These are phyloP conservation scores for Talaromyces marneffei DNA, from an alignment of 2,329 filamentous ascomycete genomes.

Conservation along the genomic window DNA sequence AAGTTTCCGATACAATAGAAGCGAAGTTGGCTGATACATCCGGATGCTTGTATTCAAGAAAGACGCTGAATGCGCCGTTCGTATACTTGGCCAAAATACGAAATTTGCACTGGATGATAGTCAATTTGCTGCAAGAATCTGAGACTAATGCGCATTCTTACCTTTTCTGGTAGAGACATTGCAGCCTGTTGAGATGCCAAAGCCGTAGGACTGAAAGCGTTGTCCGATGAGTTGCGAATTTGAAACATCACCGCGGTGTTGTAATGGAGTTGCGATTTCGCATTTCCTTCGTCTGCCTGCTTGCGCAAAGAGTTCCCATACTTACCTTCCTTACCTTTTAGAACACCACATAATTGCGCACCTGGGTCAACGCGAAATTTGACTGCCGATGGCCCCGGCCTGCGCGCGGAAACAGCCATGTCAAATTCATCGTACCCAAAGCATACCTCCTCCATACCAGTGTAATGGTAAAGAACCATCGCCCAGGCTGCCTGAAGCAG, in stretches of 20 bases:
- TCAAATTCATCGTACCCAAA: constrained; percentile 40
- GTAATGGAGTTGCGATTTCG: constrained; percentile 25
- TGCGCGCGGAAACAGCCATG: constrained; percentile 17
- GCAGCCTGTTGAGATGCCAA: constrained; percentile 24
- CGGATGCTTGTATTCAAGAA: constrained; percentile 35
- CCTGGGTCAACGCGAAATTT: constrained; percentile 27
- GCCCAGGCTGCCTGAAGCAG: constrained; percentile 43
- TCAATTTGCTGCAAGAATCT: background rate
- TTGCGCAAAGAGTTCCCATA: constrained; percentile 11
- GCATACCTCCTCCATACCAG: constrained; percentile 43
- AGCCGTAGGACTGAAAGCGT: constrained; percentile 15
- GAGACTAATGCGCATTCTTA: constrained; percentile 15
- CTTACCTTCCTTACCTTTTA: constrained; percentile 14
- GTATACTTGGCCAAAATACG: constrained; percentile 33
- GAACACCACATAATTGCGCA: constrained; percentile 23
- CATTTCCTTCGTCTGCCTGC: constrained; percentile 14
- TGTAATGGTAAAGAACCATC: constrained; percentile 42
- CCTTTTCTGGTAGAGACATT: constrained; percentile 30
- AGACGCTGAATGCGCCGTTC: constrained; percentile 30
- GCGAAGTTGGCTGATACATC: constrained; percentile 34
- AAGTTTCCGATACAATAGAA: constrained; percentile 47
- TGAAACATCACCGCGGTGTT: constrained; percentile 35
- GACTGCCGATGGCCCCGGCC: constrained; percentile 19
- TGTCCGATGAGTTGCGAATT: constrained; percentile 23
- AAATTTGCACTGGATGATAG: constrained; percentile 27